Percentiles rank a stretch among this genome's conserved stretches.
phyloP scores from a whole-genome alignment of 805 yeast genomes.

The Soucietia sequanensis region DNA sequence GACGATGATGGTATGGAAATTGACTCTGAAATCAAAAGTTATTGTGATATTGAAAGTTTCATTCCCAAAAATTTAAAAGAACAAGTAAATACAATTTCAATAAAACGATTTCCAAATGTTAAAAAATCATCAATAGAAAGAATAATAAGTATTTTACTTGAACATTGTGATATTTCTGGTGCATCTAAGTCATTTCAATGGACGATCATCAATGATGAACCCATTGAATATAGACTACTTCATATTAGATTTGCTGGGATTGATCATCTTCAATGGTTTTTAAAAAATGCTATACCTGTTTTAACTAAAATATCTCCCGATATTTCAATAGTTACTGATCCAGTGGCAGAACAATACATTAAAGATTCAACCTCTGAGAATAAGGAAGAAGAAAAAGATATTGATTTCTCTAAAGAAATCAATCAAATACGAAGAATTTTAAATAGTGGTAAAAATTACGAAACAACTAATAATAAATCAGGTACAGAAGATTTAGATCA shows the following conservation, averaged over 20 bases:
- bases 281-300: background rate
- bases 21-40: slow-evolving; percentile 15
- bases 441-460: slow-evolving; percentile 19
- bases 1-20: slow-evolving; percentile 10
- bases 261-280: slow-evolving; percentile 14
- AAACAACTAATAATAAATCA: slow-evolving; percentile 13
- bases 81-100: slow-evolving; percentile 32
- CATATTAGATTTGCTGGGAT: slow-evolving; percentile 29
- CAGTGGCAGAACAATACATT: slow-evolving; percentile 1
- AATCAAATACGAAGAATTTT: slow-evolving; percentile 10
- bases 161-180: slow-evolving; percentile 6
- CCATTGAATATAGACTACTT: slow-evolving; percentile 27
- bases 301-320: background rate
- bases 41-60: slow-evolving; percentile 26
- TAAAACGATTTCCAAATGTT: slow-evolving; percentile 34
- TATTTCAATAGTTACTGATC: slow-evolving; percentile 9
- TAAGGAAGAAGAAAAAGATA: slow-evolving; percentile 2
- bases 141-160: slow-evolving; percentile 20
- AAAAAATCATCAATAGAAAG: slow-evolving; percentile 29
- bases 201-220: slow-evolving; percentile 33
- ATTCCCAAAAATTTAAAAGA: slow-evolving; percentile 31
- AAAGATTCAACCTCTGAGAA: no score
- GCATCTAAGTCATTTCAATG: slow-evolving; percentile 23
- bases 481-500: slow-evolving; percentile 37
- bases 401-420: slow-evolving; percentile 3